A percentile compares a stretch with the other conserved stretches of the same genome.
phyloP scores from a whole-genome alignment of 2,329 filamentous ascomycete genomes.

The Lecanicillium sp. region DNA sequence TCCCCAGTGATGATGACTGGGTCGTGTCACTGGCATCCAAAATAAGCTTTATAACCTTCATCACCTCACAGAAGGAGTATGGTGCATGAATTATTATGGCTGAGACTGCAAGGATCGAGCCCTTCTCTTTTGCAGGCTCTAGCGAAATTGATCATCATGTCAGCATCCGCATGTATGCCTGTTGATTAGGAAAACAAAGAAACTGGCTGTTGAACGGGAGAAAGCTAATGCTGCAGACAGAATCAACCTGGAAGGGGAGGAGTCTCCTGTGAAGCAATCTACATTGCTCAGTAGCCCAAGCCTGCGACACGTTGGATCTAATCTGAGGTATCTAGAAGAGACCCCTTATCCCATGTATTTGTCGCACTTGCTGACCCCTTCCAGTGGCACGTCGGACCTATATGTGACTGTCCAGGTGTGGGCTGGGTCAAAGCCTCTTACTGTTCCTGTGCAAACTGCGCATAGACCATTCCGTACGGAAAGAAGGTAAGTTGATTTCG shows the following conservation, averaged over 20 bases:
- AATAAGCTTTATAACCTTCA: no score
- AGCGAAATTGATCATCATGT: constrained; percentile 70
- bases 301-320: constrained; percentile 80
- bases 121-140: constrained; percentile 90
- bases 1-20: no score
- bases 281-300: constrained; percentile 71
- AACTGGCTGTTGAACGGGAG: no score
- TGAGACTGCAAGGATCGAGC: constrained; percentile 62
- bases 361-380: constrained; percentile 7
- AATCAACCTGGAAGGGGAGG: constrained; percentile 39
- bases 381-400: constrained; percentile 73
- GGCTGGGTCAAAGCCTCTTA: constrained; percentile 91
- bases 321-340: constrained; percentile 61
- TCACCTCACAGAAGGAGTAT: no score
- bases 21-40: no score
- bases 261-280: constrained; percentile 41
- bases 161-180: constrained; percentile 53
- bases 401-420: constrained; percentile 91
- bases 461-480: constrained; percentile 84
- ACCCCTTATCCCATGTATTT: background rate
- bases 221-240: constrained; percentile 18
- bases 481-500: constrained; percentile 37
- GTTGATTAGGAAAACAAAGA: no score
- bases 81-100: constrained; percentile 20
- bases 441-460: constrained; percentile 82